A percentile compares a stretch with the other conserved stretches of the same genome.
These are phyloP conservation scores for Trichoderma sp. DNA, from an alignment of 2,329 filamentous ascomycete genomes.

Conservation along the genomic window DNA sequence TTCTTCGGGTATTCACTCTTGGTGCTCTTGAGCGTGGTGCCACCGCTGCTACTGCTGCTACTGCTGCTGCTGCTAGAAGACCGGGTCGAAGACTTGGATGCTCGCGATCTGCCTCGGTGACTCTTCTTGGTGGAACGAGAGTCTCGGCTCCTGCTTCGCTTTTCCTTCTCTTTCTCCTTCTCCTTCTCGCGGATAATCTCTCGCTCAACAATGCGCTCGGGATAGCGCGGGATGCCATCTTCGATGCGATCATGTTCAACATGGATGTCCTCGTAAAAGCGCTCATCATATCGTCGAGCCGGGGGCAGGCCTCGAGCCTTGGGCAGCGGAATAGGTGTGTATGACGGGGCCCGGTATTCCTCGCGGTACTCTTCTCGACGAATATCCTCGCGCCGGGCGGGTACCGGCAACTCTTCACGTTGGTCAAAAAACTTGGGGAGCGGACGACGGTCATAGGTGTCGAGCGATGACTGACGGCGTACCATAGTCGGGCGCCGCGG, in stretches of 20 bases:
- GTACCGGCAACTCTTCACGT: constrained; percentile 62
- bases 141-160: constrained; percentile 41
- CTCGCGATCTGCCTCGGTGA: constrained; percentile 43
- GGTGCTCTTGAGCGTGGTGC: constrained; percentile 52
- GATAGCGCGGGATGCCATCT: constrained; percentile 52
- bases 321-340: constrained; percentile 67
- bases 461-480: constrained; percentile 82
- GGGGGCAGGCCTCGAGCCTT: constrained; percentile 60
- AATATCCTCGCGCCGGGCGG: constrained; percentile 48
- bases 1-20: constrained; percentile 70
- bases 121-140: constrained; percentile 40
- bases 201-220: constrained; percentile 59
- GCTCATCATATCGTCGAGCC: constrained; percentile 56
- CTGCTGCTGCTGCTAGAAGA: constrained; percentile 50
- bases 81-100: constrained; percentile 41
- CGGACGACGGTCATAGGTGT: constrained; percentile 82
- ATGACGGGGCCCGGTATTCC: constrained; percentile 46
- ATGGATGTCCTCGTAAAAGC: constrained; percentile 63
- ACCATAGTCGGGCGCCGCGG: constrained; percentile 65
- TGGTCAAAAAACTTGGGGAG: constrained; percentile 48
- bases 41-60: constrained; percentile 42
- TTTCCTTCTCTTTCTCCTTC: constrained; percentile 31
- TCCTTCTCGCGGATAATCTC: constrained; percentile 52
- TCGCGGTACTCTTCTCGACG: constrained; percentile 51
- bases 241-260: constrained; percentile 66